phyloP scores from a whole-genome alignment of 345 rosid species.

The Eucalyptus paniculata region DNA sequence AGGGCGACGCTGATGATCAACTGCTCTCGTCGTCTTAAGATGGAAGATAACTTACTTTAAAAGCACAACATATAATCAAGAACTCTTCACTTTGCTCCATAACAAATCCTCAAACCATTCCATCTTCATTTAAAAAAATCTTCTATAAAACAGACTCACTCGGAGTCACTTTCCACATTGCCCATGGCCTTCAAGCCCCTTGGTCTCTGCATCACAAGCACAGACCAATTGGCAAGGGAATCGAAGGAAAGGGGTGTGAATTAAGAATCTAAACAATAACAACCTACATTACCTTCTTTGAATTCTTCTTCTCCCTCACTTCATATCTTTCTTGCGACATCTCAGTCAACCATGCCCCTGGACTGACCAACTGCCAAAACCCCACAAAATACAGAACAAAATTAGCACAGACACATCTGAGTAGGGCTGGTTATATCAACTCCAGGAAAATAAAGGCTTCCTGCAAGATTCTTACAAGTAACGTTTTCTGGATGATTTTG shows the following conservation, averaged over 20 bases:
- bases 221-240: not conserved
- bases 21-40: not conserved
- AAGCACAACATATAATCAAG: not conserved
- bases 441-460: not conserved
- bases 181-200: conserved; percentile 78
- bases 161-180: conserved; percentile 62
- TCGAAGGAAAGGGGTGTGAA: not conserved
- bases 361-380: conserved; percentile 50
- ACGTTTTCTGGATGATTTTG: conserved; percentile 51
- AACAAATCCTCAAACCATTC: not conserved
- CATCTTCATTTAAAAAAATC: not conserved
- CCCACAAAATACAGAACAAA: not conserved
- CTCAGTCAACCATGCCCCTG: conserved; percentile 77
- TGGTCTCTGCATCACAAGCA: conserved; percentile 42
- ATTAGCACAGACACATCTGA: not conserved
- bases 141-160: conserved; percentile 5
- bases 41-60: not conserved
- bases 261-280: not conserved
- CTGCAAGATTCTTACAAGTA: conserved; percentile 31
- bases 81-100: not conserved
- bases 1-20: not conserved
- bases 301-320: conserved; percentile 68
- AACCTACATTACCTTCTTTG: conserved; percentile 37
- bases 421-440: not conserved
- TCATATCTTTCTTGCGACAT: conserved; percentile 76